These are phyloP conservation scores for Agastache rugosa DNA, from an alignment of 257 asterid species.

Conservation along the genomic window DNA sequence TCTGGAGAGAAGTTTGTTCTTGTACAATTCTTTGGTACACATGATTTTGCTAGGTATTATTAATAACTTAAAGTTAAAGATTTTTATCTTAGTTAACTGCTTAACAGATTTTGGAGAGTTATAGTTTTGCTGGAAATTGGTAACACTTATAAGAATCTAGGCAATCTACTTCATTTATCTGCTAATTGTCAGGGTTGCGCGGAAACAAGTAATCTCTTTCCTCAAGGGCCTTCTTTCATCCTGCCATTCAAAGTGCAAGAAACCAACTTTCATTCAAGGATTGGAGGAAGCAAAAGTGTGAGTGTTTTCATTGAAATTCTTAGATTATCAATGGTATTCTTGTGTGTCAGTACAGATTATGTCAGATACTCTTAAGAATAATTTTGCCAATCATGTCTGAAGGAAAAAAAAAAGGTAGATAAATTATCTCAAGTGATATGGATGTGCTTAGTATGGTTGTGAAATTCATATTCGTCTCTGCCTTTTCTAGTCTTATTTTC, in stretches of 20 bases:
- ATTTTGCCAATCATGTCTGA: conserved; percentile 8
- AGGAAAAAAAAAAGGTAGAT: conserved; percentile 16
- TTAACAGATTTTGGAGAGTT: conserved; percentile 30
- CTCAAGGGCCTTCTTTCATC: conserved; percentile 90
- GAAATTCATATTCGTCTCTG: conserved; percentile 25
- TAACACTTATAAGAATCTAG: conserved; percentile 28
- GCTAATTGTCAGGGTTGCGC: conserved; percentile 63
- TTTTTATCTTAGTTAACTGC: conserved; percentile 27
- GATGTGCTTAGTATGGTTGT: conserved; percentile 30
- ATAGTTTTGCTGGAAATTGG: conserved; percentile 27
- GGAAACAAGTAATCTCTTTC: conserved; percentile 80
- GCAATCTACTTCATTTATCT: conserved; percentile 33
- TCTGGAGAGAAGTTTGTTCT: conserved; percentile 82
- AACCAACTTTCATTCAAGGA: conserved; percentile 69
- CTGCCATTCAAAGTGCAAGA: conserved; percentile 89
- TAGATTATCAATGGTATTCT: conserved; percentile 17
- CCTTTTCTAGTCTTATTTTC: background rate
- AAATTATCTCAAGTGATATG: conserved; percentile 20
- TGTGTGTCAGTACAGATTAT: conserved; percentile 30
- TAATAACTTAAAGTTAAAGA: conserved; percentile 9
- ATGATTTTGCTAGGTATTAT: conserved; percentile 95
- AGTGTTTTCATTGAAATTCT: conserved; percentile 40
- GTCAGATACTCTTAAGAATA: conserved; percentile 23
- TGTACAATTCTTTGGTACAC: conserved; percentile 97
- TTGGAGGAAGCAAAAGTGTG: conserved; percentile 96